Evolutionary conservation across 2,329 filamentous ascomycete genomes (phyloP).

Genomic region (Balansia obtecta): DNA sequence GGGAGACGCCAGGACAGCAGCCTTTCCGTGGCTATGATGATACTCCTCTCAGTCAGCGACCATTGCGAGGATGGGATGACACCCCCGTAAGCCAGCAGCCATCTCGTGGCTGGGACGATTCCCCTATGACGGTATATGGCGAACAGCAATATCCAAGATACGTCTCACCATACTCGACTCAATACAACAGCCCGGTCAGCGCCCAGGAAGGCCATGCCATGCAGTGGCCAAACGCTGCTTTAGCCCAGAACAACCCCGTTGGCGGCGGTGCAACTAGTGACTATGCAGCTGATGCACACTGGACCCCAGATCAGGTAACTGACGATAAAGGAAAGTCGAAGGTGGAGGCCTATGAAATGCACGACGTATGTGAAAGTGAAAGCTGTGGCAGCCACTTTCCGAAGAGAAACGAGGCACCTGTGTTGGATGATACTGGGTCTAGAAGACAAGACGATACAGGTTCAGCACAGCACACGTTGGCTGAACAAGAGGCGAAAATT

Average conservation of each 20-base stretch:
- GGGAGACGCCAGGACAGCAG: conserved; percentile 17
- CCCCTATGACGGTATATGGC: conserved; percentile 31
- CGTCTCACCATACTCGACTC: conserved; percentile 47
- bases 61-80: conserved; percentile 40
- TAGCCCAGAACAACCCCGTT: conserved; percentile 9
- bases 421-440: conserved; percentile 34
- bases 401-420: conserved; percentile 23
- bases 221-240: conserved; percentile 23
- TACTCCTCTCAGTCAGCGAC: conserved; percentile 41
- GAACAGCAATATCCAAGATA: conserved; percentile 32
- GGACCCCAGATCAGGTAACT: not conserved
- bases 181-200: conserved; percentile 45
- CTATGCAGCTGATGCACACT: not conserved
- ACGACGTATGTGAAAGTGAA: conserved; percentile 21
- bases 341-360: conserved; percentile 35
- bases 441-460: conserved; percentile 22
- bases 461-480: conserved; percentile 11
- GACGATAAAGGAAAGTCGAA: conserved; percentile 29
- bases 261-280: conserved; percentile 9
- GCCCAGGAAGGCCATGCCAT: conserved; percentile 23
- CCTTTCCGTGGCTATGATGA: conserved; percentile 18
- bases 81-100: conserved; percentile 44
- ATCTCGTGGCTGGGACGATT: conserved; percentile 40
- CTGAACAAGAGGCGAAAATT: conserved; percentile 2
- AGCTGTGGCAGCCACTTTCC: conserved; percentile 9